Evolutionary conservation across 148 eudicot genomes (phyloP), one percentile per base, ranked within the genome.

Genomic region (Chenopodium quinoa): DNA sequence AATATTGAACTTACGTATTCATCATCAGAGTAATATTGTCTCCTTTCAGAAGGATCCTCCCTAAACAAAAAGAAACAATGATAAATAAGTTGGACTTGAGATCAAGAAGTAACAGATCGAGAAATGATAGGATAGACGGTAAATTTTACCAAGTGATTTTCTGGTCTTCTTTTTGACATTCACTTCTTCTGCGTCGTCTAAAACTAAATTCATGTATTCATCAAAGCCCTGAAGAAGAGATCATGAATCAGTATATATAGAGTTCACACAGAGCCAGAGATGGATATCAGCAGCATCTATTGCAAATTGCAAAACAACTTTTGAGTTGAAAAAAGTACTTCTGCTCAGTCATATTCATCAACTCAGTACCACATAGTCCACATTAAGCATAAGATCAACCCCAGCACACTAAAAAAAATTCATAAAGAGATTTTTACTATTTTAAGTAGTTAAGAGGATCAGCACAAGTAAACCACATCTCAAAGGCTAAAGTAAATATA

Each of bases 21-120:
- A 95, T 92, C 98, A 95, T 95, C 79, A 93, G 88, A 25, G 98
- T 95, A 65, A 95, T 95, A 79, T 93, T 95, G 84, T 95, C 97
- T 40, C 98, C 97, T 86, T 95, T 95, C 58, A 95, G 86, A 66
- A 95, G 89, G 37, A 95, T 95, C 90, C 97, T 87, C 85, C 98
- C 97, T 93, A 84, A 50, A 79, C 22, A 81, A 37, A 54, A 80
- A 25, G 32, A 62, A 65, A 76, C 56, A 72, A 7, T 68, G 10
- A 34, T 50, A 19, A 84, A 46, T 64, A 20, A 47, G 27, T 63
- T 75, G 37, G 32, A 54, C 20, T 13, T 19, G 3, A 54, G 60
- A 54, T 54, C 60, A 76, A 66, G 27, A 29, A 34, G 19, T 27
- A 19, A 46, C 56, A 12, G n/a, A 73, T 44, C 34, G 27, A 52